Evolutionary conservation across 805 yeast species (phyloP).

Genomic region (Saccharomyces eubayanus): DNA sequence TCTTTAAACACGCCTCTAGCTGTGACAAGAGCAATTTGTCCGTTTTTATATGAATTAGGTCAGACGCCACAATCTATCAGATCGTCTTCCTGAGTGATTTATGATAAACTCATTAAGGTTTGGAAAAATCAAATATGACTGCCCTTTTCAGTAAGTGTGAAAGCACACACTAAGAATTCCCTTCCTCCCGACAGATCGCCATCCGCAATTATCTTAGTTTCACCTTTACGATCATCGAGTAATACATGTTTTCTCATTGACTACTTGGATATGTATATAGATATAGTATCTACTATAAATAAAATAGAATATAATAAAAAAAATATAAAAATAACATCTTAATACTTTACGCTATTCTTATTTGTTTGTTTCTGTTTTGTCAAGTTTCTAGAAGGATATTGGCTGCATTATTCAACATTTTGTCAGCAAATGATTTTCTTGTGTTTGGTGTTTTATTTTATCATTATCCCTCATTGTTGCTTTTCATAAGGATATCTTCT

Average conservation of each 20-base stretch:
- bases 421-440: background rate
- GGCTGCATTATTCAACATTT: background rate
- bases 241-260: slow-evolving; percentile 70
- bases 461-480: background rate
- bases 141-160: slow-evolving; percentile 51
- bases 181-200: slow-evolving; percentile 71
- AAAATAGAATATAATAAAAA: background rate
- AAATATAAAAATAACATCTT: background rate
- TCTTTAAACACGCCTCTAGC: slow-evolving; percentile 85
- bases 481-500: background rate
- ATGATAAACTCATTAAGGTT: slow-evolving; percentile 69
- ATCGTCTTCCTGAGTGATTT: slow-evolving; percentile 70
- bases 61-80: slow-evolving; percentile 71
- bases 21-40: slow-evolving; percentile 82
- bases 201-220: slow-evolving; percentile 53
- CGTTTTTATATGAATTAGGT: slow-evolving; percentile 84
- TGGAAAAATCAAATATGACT: slow-evolving; percentile 80
- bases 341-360: background rate
- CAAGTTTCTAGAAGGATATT: background rate
- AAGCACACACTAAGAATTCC: slow-evolving; percentile 61
- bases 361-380: background rate
- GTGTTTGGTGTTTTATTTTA: too few relatives aligned
- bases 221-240: slow-evolving; percentile 73
- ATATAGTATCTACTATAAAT: background rate
- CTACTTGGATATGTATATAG: slow-evolving; percentile 28